Conservation (phyloP, 176 grass and related monocot genomes). For the Themeda triandra region DNA sequence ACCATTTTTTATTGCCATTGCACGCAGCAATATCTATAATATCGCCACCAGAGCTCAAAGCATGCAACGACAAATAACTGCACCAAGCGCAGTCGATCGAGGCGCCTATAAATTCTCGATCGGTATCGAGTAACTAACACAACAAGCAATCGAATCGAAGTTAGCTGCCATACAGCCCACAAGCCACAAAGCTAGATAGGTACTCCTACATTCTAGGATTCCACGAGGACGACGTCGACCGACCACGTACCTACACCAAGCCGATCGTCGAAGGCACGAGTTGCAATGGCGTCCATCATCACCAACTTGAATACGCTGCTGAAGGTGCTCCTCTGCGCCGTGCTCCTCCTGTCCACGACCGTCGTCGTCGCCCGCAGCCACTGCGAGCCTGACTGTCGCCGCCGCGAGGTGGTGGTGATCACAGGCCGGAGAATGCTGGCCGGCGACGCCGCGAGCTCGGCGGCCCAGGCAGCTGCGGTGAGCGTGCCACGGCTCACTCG, state of each 20-base stretch:
- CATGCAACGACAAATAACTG: too few species aligned
- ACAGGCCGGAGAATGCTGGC: slow-evolving; percentile 18
- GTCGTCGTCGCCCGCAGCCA: neutral
- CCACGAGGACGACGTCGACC: too few species aligned
- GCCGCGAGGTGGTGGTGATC: neutral
- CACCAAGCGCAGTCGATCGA: too few species aligned
- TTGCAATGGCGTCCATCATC: slow-evolving; percentile 7
- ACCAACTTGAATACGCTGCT: neutral
- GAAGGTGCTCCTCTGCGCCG: neutral
- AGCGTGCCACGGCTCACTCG: neutral
- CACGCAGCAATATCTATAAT: neutral
- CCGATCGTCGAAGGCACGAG: too few species aligned
- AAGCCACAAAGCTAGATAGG: too few species aligned
- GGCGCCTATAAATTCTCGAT: neutral
- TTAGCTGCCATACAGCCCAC: too few species aligned
- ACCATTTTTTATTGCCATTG: too few species aligned
- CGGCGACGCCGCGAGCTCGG: neutral
- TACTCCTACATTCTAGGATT: too few species aligned
- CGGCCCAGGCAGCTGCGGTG: too few species aligned
- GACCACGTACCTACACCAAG: too few species aligned
- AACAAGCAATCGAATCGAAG: too few species aligned
- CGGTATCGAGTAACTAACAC: neutral
- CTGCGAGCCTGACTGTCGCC: neutral
- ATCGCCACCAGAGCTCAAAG: neutral
- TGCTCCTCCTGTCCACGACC: neutral